These are phyloP conservation scores for Globisporangium rhizosaccharum DNA, from an alignment of 352 stramenopile genomes.

Conservation along the genomic window DNA sequence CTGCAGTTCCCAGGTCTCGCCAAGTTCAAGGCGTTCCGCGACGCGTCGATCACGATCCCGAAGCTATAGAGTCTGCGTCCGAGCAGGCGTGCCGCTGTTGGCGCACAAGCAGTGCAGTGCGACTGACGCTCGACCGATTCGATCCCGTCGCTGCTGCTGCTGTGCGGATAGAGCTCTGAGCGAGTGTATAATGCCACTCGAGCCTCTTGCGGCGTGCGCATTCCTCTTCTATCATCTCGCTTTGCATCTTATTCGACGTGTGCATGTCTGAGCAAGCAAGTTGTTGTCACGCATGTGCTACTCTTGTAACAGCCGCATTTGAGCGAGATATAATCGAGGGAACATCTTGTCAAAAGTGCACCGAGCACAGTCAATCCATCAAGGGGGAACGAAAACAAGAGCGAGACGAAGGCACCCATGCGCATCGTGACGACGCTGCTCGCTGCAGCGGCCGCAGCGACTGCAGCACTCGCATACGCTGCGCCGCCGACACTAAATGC, in stretches of 20 bases:
- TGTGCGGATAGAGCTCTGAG: neutral
- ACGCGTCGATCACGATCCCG: slow-evolving; percentile 61
- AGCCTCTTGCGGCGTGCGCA: too few relatives aligned
- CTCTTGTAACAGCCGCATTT: neutral
- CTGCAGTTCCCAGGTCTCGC: slow-evolving; percentile 89
- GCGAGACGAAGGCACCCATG: neutral
- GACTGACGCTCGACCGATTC: neutral
- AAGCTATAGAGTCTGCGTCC: slow-evolving; percentile 34
- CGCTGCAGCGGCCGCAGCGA: neutral
- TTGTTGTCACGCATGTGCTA: neutral
- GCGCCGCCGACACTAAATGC: neutral
- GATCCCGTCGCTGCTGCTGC: neutral
- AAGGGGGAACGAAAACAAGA: neutral
- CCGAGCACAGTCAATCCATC: neutral
- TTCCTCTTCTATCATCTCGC: too few relatives aligned
- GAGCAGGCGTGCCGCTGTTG: neutral
- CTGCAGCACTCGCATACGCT: neutral
- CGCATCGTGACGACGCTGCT: slow-evolving; percentile 5
- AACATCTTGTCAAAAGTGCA: neutral
- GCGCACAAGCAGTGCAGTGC: slow-evolving; percentile 7
- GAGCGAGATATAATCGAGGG: neutral
- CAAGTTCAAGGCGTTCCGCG: slow-evolving; percentile 74
- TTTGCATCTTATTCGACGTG: too few relatives aligned
- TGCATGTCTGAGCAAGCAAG: too few relatives aligned
- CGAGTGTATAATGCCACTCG: neutral